Evolutionary conservation across 2,329 filamentous ascomycete genomes (phyloP).

Genomic region (Dactylellina parvicollis): DNA sequence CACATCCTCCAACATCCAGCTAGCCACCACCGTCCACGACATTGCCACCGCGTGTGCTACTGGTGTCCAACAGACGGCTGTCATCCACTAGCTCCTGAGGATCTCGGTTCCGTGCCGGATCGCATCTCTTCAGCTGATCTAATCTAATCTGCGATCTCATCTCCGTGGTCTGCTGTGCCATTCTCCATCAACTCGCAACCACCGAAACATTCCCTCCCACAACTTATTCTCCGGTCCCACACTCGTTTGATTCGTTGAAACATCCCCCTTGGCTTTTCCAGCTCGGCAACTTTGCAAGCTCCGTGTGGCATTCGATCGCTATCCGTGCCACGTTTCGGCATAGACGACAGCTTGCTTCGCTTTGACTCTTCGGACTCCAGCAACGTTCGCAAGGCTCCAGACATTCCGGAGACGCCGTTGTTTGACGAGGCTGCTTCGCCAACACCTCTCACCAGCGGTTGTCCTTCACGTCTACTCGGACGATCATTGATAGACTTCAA

Average conservation of each 20-base stretch:
- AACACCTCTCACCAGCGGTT: not conserved
- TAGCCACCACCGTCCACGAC: slow-evolving; percentile 21
- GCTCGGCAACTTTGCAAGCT: not conserved
- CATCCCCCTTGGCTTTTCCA: not conserved
- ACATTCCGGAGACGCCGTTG: slow-evolving; percentile 19
- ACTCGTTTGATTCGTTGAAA: not conserved
- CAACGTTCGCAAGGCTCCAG: slow-evolving; percentile 22
- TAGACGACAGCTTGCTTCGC: slow-evolving; percentile 26
- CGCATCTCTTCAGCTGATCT: slow-evolving; percentile 5
- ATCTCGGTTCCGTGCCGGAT: not conserved
- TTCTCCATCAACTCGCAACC: not conserved
- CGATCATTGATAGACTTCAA: not conserved
- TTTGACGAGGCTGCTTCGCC: slow-evolving; percentile 11
- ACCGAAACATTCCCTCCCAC: not conserved
- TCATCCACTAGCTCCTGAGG: not conserved
- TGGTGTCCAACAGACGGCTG: not conserved
- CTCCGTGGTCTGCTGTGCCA: slow-evolving; percentile 1
- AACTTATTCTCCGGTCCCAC: not conserved
- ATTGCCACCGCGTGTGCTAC: not conserved
- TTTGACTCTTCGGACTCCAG: not conserved
- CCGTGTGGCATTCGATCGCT: not conserved
- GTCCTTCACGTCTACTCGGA: not conserved
- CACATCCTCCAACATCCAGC: slow-evolving; percentile 6
- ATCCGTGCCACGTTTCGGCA: slow-evolving; percentile 47
- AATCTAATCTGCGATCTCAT: slow-evolving; percentile 37